Conservation (phyloP, 371 early-diverging fungal species). For the Syncephalastrum racemosum region DNA sequence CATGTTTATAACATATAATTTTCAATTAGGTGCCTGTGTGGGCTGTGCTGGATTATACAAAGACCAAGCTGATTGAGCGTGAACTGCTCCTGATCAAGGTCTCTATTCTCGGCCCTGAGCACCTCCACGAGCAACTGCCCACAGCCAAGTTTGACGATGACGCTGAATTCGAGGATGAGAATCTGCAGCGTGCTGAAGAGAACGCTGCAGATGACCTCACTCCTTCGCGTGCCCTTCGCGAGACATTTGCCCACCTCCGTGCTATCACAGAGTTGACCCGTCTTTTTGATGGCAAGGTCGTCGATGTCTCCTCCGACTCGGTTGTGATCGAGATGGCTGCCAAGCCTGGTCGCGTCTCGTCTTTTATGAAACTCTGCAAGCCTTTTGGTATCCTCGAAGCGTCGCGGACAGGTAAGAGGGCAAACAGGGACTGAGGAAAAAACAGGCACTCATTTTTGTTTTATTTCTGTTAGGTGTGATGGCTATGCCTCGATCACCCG, state of each 20-base stretch:
- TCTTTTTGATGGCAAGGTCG: conserved; percentile 83
- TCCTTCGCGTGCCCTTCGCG: conserved; percentile 30
- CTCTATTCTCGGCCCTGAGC: conserved; percentile 82
- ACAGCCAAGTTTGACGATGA: conserved; percentile 40
- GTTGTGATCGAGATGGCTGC: conserved; percentile 87
- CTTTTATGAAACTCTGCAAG: conserved; percentile 86
- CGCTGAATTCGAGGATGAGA: conserved; percentile 45
- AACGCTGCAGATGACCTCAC: background rate
- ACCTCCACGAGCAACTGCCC: conserved; percentile 51
- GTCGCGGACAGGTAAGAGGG: conserved; percentile 73
- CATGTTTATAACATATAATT: background rate
- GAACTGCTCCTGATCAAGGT: conserved; percentile 93
- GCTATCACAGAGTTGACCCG: conserved; percentile 81
- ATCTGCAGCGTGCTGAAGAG: conserved; percentile 27
- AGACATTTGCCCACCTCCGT: conserved; percentile 76
- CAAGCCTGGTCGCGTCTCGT: conserved; percentile 81
- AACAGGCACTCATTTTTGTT: background rate
- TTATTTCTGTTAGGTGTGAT: conserved; percentile 62
- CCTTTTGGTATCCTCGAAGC: conserved; percentile 94
- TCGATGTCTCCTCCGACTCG: conserved; percentile 83
- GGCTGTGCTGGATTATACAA: conserved; percentile 96
- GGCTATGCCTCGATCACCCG: conserved; percentile 89
- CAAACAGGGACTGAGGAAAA: too few species aligned
- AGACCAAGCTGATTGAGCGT: conserved; percentile 82
- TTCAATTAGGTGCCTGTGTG: conserved; percentile 86